Base-by-base conservation (phyloP, 129 eudicot genomes). In the Artemisia annua region DNA sequence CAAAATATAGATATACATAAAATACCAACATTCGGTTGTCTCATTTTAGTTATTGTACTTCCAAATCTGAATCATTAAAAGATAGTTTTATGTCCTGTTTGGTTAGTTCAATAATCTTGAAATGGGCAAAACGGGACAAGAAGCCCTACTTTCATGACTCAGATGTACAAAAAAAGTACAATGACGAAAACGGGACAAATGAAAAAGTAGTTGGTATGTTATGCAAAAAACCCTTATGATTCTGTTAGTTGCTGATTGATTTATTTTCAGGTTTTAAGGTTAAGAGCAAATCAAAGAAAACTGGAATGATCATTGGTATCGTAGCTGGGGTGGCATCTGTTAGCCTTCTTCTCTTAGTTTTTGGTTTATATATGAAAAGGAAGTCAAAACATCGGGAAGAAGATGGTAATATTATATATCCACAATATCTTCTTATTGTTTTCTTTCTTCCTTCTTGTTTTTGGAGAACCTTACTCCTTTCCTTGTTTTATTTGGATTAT, bases 221-320 rank as follows among this genome's bases (percentile, higher is more conserved):
- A 35, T 35, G 43, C 43, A 35, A 35, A 30, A 35, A 35, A 30
- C 43, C 43, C 2, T 70, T 78, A 61, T 62, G 46, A 44, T 4
- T 59, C 67, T 69, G 46, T 32, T 70, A 19, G 44, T 52, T 11
- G 20, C 8, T 48, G 7, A 6, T 52, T 46, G 30, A 44, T 7
- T 30, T 7, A 14, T 69, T 18, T 28, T 17, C 54, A 78, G 82
- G 17, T 59, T 73, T 78, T 53, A 65, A 71, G 54, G 73, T 80
- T 15, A 70, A 54, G 19, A 28, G 81, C 17, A 75, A 55, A 8
- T 75, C 84, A 32, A 69, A 71, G 39, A 82, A 69, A 62, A 79
- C 85, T 63, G 87, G 83, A 70, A 67, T 85, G 84, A 77, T 83
- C 75, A 55, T 83, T n/a, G 87, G 87, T 54, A 53, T 85, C 11